Evolutionary conservation across 2,329 filamentous ascomycete genomes (phyloP).

Genomic region (Daldinia sp.): DNA sequence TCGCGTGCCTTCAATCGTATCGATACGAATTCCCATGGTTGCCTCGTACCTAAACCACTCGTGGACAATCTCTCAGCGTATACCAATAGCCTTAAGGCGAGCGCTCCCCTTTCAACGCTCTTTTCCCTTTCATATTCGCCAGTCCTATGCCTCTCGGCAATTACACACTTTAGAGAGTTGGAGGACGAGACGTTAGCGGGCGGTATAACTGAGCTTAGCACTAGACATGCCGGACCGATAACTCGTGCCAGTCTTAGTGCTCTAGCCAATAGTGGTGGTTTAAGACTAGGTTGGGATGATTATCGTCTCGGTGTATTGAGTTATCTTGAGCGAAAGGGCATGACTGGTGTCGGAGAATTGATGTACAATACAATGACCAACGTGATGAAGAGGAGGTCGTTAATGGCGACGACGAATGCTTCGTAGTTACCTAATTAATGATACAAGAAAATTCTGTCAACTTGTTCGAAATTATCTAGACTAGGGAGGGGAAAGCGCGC

Average conservation of each 20-base stretch:
- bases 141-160: slow-evolving; percentile 63
- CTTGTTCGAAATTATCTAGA: neutral
- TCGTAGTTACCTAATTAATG: neutral
- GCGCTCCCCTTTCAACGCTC: slow-evolving; percentile 56
- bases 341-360: slow-evolving; percentile 72
- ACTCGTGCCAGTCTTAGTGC: slow-evolving; percentile 70
- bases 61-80: slow-evolving; percentile 58
- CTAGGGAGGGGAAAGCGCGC: too few species aligned
- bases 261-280: slow-evolving; percentile 71
- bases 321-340: slow-evolving; percentile 70
- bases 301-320: slow-evolving; percentile 77
- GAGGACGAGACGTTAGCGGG: slow-evolving; percentile 63
- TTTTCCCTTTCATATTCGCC: slow-evolving; percentile 69
- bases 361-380: slow-evolving; percentile 86
- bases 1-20: slow-evolving; percentile 71
- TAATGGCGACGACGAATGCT: neutral
- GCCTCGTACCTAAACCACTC: slow-evolving; percentile 56
- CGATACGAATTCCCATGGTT: slow-evolving; percentile 70
- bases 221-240: slow-evolving; percentile 72
- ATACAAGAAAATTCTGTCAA: neutral
- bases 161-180: slow-evolving; percentile 61
- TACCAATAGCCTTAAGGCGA: slow-evolving; percentile 56
- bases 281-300: slow-evolving; percentile 74
- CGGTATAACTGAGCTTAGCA: slow-evolving; percentile 50
- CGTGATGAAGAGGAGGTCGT: slow-evolving; percentile 60